Evolutionary conservation across 306 rosid species (phyloP), one percentile per base, ranked within the genome.

Genomic region (Lathyrus sativus): DNA sequence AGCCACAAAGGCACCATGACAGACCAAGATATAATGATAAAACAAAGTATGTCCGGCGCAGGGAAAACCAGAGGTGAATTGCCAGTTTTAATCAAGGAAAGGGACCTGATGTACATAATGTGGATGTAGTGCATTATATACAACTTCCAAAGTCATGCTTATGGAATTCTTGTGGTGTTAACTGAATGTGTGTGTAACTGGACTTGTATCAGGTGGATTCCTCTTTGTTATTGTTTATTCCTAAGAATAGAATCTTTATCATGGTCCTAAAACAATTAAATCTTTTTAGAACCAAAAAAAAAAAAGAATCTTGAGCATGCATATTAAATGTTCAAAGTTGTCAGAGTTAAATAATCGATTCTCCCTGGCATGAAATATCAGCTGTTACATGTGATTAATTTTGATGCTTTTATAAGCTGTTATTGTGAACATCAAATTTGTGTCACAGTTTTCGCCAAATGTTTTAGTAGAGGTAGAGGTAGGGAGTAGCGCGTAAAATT

Each of bases 11-110:
- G 76, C 90, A 87, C 56, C 85, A 85, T 18, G 97, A 90, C 76
- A 84, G 97, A 70, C 95, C 99, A 37, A 87, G 95, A 71, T 95
- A 91, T 89, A 90, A 87, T 31, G 99, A 95, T 53, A 73, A 92
- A 71, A 90, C 97, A 48, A 86, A 91, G 67, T 85, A 90, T 53
- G 91, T 81, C 72, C 74, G 92, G 0, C 87, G 96, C 38, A 70
- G 87, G 74, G 99, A 87, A 57, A 95, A 90, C 67, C 59, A 9
- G 72, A 81, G 85, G 65, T 95, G 65, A 86, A 80, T 39, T 37
- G n/a, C 60, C 45, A n/a, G 13, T 42, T 59, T 37, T 18, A 43
- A 13, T 22, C 6, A 22, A 26, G 49, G 28, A 46, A 43, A 78
- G 70, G 37, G 44, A 73, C 74, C 54, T 42, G 42, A 74, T 51